A percentile compares a stretch with the other conserved stretches of the same genome.
These are phyloP conservation scores for Leccinum rimulosum DNA, from an alignment of 768 basidiomycete genomes.

Conservation along the genomic window DNA sequence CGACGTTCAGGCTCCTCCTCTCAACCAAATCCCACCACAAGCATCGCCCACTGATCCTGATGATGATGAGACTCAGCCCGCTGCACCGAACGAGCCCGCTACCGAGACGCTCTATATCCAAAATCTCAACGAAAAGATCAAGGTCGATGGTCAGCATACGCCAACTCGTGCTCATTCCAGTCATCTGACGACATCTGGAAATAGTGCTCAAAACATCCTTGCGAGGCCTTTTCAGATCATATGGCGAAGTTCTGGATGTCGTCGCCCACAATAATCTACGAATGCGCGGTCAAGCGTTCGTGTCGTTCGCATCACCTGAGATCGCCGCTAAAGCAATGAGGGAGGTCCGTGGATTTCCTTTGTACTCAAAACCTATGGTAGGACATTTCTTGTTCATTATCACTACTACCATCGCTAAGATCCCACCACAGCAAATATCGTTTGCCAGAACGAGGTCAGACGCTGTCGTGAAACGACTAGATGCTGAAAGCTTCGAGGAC, in stretches of 20 bases:
- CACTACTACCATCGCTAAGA: constrained; percentile 1
- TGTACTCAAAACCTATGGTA: constrained; percentile 98
- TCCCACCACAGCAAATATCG: constrained; percentile 78
- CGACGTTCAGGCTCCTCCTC: constrained; percentile 35
- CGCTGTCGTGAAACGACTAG: constrained; percentile 77
- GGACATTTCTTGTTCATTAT: constrained; percentile 14
- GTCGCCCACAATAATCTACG: constrained; percentile 92
- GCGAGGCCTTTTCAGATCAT: constrained; percentile 86
- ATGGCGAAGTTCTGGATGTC: constrained; percentile 92
- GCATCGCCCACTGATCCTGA: constrained; percentile 19
- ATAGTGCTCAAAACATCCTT: constrained; percentile 87
- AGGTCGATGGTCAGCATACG: constrained; percentile 57
- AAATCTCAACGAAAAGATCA: constrained; percentile 94
- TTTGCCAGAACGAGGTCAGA: constrained; percentile 90
- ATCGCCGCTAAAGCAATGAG: constrained; percentile 84
- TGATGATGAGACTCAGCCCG: constrained; percentile 16
- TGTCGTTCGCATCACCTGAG: constrained; percentile 83
- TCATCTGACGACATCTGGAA: constrained; percentile 9
- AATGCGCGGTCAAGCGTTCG: constrained; percentile 98
- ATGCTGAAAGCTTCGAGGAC: constrained; percentile 62
- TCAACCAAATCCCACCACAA: constrained; percentile 28
- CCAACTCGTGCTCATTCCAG: constrained; percentile 2
- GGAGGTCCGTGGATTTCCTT: constrained; percentile 91
- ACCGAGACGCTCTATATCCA: constrained; percentile 94
- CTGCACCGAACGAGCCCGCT: constrained; percentile 42